Evolutionary conservation across 495 filamentous ascomycete genomes (phyloP).

Genomic region (Daldinia concentrica): DNA sequence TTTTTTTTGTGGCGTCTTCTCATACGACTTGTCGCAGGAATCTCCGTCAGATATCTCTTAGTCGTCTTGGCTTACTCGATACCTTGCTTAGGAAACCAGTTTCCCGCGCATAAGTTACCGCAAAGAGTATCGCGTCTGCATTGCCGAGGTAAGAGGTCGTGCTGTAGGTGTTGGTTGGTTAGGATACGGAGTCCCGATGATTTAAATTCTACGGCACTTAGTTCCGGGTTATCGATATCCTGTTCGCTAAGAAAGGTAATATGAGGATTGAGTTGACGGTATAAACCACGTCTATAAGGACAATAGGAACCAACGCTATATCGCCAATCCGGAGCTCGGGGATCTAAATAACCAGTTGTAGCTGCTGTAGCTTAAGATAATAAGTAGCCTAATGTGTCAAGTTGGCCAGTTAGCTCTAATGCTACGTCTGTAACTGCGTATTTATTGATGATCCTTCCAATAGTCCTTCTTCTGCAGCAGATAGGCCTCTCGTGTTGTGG

Average conservation of each 20-base stretch:
- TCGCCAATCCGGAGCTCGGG: background rate
- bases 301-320: background rate
- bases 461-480: constrained; percentile 12
- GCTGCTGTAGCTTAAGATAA: background rate
- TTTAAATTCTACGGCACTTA: too few species aligned
- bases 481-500: constrained; percentile 8
- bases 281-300: background rate
- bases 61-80: background rate
- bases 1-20: background rate
- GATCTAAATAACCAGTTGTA: background rate
- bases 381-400: background rate
- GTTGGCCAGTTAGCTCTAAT: constrained; percentile 2
- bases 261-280: background rate
- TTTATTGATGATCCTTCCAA: background rate
- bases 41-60: background rate
- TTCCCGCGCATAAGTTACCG: background rate
- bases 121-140: background rate
- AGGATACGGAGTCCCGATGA: background rate
- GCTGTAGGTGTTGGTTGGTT: background rate
- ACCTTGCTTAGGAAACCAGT: background rate
- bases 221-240: background rate
- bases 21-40: background rate
- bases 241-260: background rate
- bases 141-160: background rate
- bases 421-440: background rate